These are phyloP conservation scores for Phaffomyces antillensis DNA, from an alignment of 805 yeast genomes.

Conservation along the genomic window DNA sequence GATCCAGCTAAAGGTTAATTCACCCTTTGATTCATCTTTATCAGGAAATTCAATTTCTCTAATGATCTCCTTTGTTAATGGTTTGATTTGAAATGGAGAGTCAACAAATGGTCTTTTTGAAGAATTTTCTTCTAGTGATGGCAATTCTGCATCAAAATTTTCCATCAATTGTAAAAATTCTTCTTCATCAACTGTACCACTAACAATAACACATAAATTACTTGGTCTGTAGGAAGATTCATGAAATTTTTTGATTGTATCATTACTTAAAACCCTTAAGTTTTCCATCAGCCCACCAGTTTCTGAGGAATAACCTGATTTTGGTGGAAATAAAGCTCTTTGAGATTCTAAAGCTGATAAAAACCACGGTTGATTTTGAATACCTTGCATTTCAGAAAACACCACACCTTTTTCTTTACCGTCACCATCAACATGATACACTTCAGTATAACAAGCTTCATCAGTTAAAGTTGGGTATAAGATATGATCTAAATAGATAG, in stretches of 20 bases:
- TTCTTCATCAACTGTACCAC: constrained; percentile 77
- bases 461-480: constrained; percentile 81
- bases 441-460: constrained; percentile 89
- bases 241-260: constrained; percentile 74
- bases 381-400: constrained; percentile 94
- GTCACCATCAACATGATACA: constrained; percentile 85
- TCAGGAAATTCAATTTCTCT: constrained; percentile 77
- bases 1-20: constrained; percentile 65
- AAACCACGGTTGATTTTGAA: constrained; percentile 73
- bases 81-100: constrained; percentile 36
- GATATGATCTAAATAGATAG: constrained; percentile 85
- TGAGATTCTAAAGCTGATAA: constrained; percentile 53
- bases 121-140: constrained; percentile 23
- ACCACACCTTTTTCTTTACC: constrained; percentile 95
- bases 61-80: constrained; percentile 28
- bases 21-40: constrained; percentile 78
- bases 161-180: constrained; percentile 59
- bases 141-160: constrained; percentile 53
- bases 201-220: constrained; percentile 72
- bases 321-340: constrained; percentile 43
- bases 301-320: constrained; percentile 84
- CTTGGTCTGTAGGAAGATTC: constrained; percentile 66
- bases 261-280: constrained; percentile 64
- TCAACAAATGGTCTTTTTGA: constrained; percentile 73
- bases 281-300: constrained; percentile 87